Percentiles rank a stretch among this genome's conserved stretches.
Evolutionary conservation across 768 basidiomycete genomes (phyloP).

Genomic region (Pleurotus ostreatus): DNA sequence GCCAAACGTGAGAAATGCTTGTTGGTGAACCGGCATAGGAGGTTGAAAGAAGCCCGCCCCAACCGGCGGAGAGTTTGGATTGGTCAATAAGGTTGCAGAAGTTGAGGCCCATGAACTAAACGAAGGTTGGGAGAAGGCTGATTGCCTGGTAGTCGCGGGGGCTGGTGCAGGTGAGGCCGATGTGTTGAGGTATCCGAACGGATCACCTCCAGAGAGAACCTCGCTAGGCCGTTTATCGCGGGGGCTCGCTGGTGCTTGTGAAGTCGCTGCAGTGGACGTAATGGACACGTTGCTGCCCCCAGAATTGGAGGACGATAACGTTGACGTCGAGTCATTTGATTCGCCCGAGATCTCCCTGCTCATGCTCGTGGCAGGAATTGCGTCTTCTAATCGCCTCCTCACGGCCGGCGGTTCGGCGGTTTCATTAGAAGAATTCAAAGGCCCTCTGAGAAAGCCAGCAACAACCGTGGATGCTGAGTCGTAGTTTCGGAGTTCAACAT

Average conservation of each 20-base stretch:
- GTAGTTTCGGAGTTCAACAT: conserved; percentile 46
- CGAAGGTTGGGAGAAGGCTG: conserved; percentile 27
- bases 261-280: not conserved
- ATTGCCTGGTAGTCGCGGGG: conserved; percentile 26
- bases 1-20: conserved; percentile 83
- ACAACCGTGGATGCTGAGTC: conserved; percentile 53
- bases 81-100: conserved; percentile 15
- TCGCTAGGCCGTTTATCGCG: conserved; percentile 3
- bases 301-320: conserved; percentile 4
- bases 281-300: not conserved
- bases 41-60: conserved; percentile 17
- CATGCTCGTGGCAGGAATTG: conserved; percentile 1
- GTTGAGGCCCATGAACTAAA: conserved; percentile 29
- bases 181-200: conserved; percentile 54
- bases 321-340: conserved; percentile 10
- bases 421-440: conserved; percentile 10
- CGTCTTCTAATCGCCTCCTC: conserved; percentile 22
- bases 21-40: conserved; percentile 52
- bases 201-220: conserved; percentile 35
- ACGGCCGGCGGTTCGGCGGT: conserved; percentile 28
- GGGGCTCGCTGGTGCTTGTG: not conserved
- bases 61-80: conserved; percentile 26
- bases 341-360: not conserved
- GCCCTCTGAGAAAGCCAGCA: conserved; percentile 40
- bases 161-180: conserved; percentile 25